These are phyloP conservation scores for Xylaria longipes DNA, from an alignment of 495 filamentous ascomycete genomes.

Conservation along the genomic window DNA sequence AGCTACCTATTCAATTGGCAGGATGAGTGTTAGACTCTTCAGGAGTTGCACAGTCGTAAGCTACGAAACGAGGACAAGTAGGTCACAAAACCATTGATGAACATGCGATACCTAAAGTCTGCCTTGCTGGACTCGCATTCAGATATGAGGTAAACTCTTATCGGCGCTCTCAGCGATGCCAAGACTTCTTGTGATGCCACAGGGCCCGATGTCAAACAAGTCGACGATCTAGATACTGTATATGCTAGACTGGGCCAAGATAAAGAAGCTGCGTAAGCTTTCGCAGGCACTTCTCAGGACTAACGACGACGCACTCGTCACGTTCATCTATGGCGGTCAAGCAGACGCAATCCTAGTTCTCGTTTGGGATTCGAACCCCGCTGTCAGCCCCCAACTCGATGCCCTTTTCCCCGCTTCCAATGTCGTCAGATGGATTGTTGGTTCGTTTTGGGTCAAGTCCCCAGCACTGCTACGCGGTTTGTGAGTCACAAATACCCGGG, in stretches of 20 bases:
- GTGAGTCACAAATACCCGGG: slow-evolving; percentile 18
- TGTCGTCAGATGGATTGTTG: slow-evolving; percentile 10
- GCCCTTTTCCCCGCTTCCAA: slow-evolving; percentile 12
- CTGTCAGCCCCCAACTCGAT: slow-evolving; percentile 17
- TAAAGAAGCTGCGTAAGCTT: slow-evolving; percentile 37
- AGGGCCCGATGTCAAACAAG: slow-evolving; percentile 10
- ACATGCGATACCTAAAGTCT: background rate
- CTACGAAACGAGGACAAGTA: background rate
- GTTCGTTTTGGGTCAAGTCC: background rate
- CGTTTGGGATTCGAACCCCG: background rate
- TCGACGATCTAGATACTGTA: background rate
- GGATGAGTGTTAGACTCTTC: background rate
- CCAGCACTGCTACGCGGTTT: background rate
- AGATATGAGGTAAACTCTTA: slow-evolving; percentile 15
- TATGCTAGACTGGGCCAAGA: slow-evolving; percentile 16
- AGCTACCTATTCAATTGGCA: slow-evolving; percentile 6
- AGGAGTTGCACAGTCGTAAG: slow-evolving; percentile 1
- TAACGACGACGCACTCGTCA: slow-evolving; percentile 7
- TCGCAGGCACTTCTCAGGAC: slow-evolving; percentile 1
- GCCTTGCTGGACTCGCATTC: background rate
- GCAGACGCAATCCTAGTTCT: slow-evolving; percentile 8
- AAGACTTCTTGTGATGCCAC: background rate
- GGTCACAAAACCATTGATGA: background rate
- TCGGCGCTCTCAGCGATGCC: slow-evolving; percentile 1
- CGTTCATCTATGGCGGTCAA: slow-evolving; percentile 14